Base-by-base conservation (phyloP, 169 alveolate genomes). In the Plasmodium blacklocki region DNA sequence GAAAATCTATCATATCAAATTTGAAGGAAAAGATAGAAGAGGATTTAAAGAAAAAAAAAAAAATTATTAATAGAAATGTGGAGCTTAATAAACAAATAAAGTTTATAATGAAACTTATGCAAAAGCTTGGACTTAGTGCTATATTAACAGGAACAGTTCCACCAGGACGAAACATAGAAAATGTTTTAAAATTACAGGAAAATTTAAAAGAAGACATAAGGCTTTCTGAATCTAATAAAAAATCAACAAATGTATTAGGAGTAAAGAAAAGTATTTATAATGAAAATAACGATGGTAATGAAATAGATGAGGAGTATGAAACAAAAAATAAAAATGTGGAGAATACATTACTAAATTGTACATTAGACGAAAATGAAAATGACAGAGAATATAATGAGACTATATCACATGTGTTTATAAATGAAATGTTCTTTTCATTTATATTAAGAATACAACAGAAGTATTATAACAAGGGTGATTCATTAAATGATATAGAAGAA, bases 21-120 rank as follows among this genome's bases (percentile, higher is more conserved):
- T 39, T 86, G 43, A 86, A 86, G 45, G 76, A 62, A 72, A 86
- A 86, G 73, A 86, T 86, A 60, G 92, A 60, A 49, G 88, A 86
- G n/a, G 92, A 86, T 54, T 47, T 86, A 45, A 70, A 72, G 26
- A 86, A 86, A 19, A 86, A 86, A 50, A 86, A 86, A 54, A 86
- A 86, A 58, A 72, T 86, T 50, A 72, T 72, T 52, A 43, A 56
- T 56, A 71, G 92, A 72, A 86, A 86, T 71, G 54, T 86, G n/a
- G 92, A 86, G 43, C 88, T 86, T 23, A 86, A 72, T 60, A 86
- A 72, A 39, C 92, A 86, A 72, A 86, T 86, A 12, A 70, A 73
- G 49, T 86, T 86, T 73, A 73, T 86, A 47, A 86, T 86, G 92
- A 86, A 86, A 23, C 75, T 86, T 29, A 86, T 86, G 92, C 92